Percentiles rank a stretch among this genome's conserved stretches.
phyloP scores from a whole-genome alignment of 73 alveolate species.

The Paramecium caudatum region DNA sequence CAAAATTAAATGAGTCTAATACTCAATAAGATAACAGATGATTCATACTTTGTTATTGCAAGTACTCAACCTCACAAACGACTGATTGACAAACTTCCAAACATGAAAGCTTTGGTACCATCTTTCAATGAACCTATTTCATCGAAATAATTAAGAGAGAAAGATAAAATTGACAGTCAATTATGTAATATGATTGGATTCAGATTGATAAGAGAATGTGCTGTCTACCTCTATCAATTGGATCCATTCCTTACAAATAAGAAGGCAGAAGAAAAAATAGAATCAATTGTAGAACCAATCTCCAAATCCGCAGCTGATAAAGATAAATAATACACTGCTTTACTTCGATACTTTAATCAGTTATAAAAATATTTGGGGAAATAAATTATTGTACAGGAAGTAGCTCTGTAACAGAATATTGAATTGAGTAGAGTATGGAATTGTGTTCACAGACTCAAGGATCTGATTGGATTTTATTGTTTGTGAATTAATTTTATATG shows the following conservation, averaged over 20 bases:
- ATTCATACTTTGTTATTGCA: background rate
- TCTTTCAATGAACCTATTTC: background rate
- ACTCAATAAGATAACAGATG: constrained; percentile 32
- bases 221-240: background rate
- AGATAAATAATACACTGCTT: background rate
- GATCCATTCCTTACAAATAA: background rate
- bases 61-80: background rate
- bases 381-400: background rate
- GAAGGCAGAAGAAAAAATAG: background rate
- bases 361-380: background rate
- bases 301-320: background rate
- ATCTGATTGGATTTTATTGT: constrained; percentile 8
- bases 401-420: background rate
- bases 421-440: constrained; percentile 12
- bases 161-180: constrained; percentile 10
- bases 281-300: background rate
- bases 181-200: constrained; percentile 28
- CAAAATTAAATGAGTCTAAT: constrained; percentile 11
- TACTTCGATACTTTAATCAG: background rate
- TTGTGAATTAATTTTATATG: background rate
- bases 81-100: background rate
- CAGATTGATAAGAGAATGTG: constrained; percentile 5
- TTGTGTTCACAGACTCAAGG: background rate
- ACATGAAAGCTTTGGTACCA: background rate
- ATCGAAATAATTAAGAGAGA: constrained; percentile 19